Evolutionary conservation across 306 rosid species (phyloP), one percentile per base, ranked within the genome.

Genomic region (Leucaena leucocephala): DNA sequence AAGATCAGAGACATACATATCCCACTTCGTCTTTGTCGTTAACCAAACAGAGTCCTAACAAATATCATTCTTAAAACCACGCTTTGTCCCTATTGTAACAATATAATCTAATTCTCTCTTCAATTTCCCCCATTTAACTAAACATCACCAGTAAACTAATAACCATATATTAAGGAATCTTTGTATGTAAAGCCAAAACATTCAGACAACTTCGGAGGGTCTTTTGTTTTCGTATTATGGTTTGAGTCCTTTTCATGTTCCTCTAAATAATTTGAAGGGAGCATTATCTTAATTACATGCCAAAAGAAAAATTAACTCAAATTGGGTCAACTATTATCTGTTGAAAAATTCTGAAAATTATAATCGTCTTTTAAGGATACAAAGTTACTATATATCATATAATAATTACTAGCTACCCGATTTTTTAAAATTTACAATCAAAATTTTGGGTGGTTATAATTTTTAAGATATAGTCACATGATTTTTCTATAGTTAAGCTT

Each of bases 1-100:
- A 27, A 27, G 27, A 27, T 27, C 27, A 27, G 27, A 27, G 27
- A 27, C 27, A 27, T 27, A 27, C 43, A 33, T 6, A 33, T 49
- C 61, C 66, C 75, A 80, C 81, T 84, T 77, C 80, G 15, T 36
- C 50, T 77, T 74, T 82, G 82, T 81, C 82, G 82, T 68, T 54
- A 43, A 22, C 62, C 46, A 35, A 17, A 66, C 65, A 62, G 21
- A 77, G 38, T 72, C 35, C 67, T 35, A 4, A 16, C 19, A 9
- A 27, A 52, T 61, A 65, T 48, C n/a, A 68, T 36, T 33, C 22
- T 52, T 17, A 79, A 63, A 54, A 2, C 21, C 74, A 74, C 50
- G 74, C 42, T 22, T 69, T 69, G 74, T 21, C 74, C 40, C 84
- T 68, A 17, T 68, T 48, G 7, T 42, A 22, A 44, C 21, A 7